Base-by-base conservation (phyloP, 2,329 filamentous ascomycete genomes). In the Zymoseptoria brevis region DNA sequence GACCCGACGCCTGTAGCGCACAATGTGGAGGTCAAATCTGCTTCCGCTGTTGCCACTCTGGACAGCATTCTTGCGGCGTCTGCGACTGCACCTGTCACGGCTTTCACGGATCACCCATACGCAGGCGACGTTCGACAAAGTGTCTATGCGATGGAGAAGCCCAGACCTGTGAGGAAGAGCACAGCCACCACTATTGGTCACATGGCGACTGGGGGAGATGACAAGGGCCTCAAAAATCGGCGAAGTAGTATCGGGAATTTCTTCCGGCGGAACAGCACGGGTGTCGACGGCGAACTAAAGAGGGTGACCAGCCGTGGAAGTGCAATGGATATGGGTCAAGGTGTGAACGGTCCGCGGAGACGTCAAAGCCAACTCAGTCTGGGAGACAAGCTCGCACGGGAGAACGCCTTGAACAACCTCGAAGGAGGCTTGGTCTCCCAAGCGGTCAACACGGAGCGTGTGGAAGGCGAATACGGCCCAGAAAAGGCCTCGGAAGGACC, bases 11-110 rank as follows among this genome's bases (percentile, higher is more conserved):
- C 83, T 1, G 71, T 81, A 7, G 67, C 76, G 1, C 77, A 84
- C 51, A 78, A 86, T 54, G 75, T 85, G 48, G 74, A 83, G 48
- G 74, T 85, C 50, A 81, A 83, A 72, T 86, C 89, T 59, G 87
- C 89, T 19, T 97, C 94, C 24, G 92, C 93, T 9, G 89, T 91
- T 71, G 87, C 84, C 50, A 96, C 93, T 0, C 81, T 99, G 7
- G 92, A 99, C 65, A 92, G 86, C 71, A 95, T 99, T 56, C 81
- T 99, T 7, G 88, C 96, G 70, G 94, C 93, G 7, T 94, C 93
- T 2, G 89, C 90, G 2, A 83, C 82, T 60, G 93, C 94, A 0
- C 94, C 94, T 1, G 91, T 96, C 29, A 90, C 81, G 65, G 93
- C 92, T 24, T 97, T 97, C 68, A 96, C 89, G 0, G 90, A 96